Percentiles rank a stretch among this genome's conserved stretches.
Conservation (phyloP, 2,329 filamentous ascomycete species). For the Xylariales sp. region DNA sequence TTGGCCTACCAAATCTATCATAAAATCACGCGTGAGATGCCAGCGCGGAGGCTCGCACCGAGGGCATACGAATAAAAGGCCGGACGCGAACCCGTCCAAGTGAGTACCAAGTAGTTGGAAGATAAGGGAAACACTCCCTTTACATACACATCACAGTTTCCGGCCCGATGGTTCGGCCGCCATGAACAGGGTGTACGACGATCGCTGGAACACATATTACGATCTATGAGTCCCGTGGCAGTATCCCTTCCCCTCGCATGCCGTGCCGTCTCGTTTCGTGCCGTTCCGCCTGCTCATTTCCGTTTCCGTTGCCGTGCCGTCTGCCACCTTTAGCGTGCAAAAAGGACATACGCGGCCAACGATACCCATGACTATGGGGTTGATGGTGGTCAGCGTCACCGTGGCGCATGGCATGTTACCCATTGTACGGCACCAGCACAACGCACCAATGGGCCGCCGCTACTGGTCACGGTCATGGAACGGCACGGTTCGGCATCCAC, state of each 20-base stretch:
- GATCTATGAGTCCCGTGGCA: constrained; percentile 12
- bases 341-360: neutral
- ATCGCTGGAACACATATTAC: constrained; percentile 16
- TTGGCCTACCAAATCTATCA: neutral
- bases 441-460: constrained; percentile 11
- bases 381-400: constrained; percentile 30
- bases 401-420: constrained; percentile 13
- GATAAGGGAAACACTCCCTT: neutral
- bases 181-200: constrained; percentile 8
- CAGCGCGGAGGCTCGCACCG: neutral
- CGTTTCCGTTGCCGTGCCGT: constrained; percentile 20
- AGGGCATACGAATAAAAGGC: neutral
- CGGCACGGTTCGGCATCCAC: constrained; percentile 22
- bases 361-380: constrained; percentile 2
- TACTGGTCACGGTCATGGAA: neutral
- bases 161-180: constrained; percentile 9
- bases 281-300: constrained; percentile 18
- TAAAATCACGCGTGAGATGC: neutral
- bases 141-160: constrained; percentile 10
- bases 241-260: constrained; percentile 13
- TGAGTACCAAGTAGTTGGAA: neutral
- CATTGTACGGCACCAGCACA: neutral
- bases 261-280: constrained; percentile 22
- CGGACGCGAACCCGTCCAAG: neutral
- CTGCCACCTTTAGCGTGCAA: constrained; percentile 3